Evolutionary conservation across 768 basidiomycete genomes (phyloP).

Genomic region (Boletus eberwhitei): DNA sequence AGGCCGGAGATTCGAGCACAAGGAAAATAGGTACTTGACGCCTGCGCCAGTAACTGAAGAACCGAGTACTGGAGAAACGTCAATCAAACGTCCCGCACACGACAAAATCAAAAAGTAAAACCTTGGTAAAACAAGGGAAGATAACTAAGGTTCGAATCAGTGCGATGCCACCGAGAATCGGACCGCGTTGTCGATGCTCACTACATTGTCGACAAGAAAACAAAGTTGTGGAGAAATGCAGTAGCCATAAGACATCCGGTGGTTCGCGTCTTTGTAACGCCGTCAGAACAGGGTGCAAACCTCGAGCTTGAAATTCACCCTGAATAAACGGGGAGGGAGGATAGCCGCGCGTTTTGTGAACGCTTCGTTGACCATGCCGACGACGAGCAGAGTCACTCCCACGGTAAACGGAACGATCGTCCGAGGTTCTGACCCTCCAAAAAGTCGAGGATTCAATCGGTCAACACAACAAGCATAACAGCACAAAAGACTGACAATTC

Average conservation of each 20-base stretch:
- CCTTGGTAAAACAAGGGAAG: slow-evolving; percentile 73
- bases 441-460: neutral
- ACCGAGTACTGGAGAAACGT: slow-evolving; percentile 45
- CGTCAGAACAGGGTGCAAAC: neutral
- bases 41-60: slow-evolving; percentile 71
- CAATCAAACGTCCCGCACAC: neutral
- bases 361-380: slow-evolving; percentile 53
- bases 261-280: slow-evolving; percentile 55
- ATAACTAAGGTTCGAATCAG: slow-evolving; percentile 36
- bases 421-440: slow-evolving; percentile 49
- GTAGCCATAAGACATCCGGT: slow-evolving; percentile 58
- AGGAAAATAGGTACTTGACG: slow-evolving; percentile 55
- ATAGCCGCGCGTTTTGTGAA: slow-evolving; percentile 65
- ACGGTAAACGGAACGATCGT: slow-evolving; percentile 58
- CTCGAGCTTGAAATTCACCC: slow-evolving; percentile 35
- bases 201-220: slow-evolving; percentile 49
- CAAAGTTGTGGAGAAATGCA: slow-evolving; percentile 58
- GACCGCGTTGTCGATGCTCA: slow-evolving; percentile 1
- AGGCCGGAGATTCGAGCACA: neutral
- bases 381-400: slow-evolving; percentile 50
- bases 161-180: too few species aligned
- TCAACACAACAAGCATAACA: neutral
- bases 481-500: slow-evolving; percentile 45
- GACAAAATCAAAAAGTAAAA: neutral
- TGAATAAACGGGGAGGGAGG: slow-evolving; percentile 71